A percentile compares a stretch with the other conserved stretches of the same genome.
Evolutionary conservation across 2,329 filamentous ascomycete species (phyloP).

Genomic region (Fusarium incarnatum): DNA sequence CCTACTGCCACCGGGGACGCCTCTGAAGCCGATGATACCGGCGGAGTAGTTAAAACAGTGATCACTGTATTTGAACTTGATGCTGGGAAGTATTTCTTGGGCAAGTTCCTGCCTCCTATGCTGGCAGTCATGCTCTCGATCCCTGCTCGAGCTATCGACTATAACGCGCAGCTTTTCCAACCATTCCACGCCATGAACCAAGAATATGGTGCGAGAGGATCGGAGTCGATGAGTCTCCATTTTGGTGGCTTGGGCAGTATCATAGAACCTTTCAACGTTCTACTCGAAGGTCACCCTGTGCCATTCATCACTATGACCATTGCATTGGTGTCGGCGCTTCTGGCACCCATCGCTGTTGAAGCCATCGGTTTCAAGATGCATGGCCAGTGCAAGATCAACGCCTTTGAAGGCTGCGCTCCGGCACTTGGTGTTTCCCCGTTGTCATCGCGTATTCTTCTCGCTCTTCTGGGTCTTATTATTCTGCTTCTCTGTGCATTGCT

Average conservation of each 20-base stretch:
- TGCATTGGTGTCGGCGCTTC: constrained; percentile 39
- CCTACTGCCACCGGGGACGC: constrained; percentile 27
- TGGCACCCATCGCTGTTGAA: constrained; percentile 42
- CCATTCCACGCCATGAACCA: constrained; percentile 60
- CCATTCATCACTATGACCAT: constrained; percentile 45
- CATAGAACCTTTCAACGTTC: constrained; percentile 49
- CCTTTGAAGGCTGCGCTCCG: constrained; percentile 39
- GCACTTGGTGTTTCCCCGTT: constrained; percentile 41
- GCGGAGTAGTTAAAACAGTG: constrained; percentile 16
- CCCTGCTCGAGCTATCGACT: constrained; percentile 58
- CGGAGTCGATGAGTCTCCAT: constrained; percentile 57
- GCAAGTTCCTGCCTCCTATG: constrained; percentile 58
- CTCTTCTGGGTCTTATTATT: constrained; percentile 35
- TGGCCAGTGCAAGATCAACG: constrained; percentile 38
- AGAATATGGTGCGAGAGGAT: constrained; percentile 53
- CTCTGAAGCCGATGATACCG: constrained; percentile 14
- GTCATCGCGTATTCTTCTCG: constrained; percentile 34
- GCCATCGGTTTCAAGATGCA: constrained; percentile 46
- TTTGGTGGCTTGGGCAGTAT: constrained; percentile 55
- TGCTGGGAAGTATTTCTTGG: constrained; percentile 52
- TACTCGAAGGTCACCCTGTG: constrained; percentile 48
- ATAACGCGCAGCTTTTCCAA: constrained; percentile 57
- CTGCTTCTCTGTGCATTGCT: constrained; percentile 38
- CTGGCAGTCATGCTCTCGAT: constrained; percentile 56
- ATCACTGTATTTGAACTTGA: constrained; percentile 37